Percentiles rank a stretch among this genome's conserved stretches.
phyloP scores from a whole-genome alignment of 2,329 filamentous ascomycete species.

The Hansfordia pulvinata region DNA sequence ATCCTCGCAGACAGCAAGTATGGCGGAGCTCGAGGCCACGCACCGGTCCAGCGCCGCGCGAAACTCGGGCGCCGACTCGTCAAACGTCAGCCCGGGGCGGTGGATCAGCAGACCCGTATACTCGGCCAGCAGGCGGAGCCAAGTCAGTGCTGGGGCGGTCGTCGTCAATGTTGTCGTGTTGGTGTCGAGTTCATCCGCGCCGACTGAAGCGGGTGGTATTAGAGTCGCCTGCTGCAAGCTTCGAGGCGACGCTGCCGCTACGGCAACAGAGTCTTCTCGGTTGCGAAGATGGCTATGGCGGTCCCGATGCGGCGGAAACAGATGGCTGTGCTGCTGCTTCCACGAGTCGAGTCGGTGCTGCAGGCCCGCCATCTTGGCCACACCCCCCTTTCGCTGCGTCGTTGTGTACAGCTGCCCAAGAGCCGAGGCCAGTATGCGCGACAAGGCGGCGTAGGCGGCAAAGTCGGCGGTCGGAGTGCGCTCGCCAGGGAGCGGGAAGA shows the following conservation, averaged over 20 bases:
- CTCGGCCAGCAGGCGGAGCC: constrained; percentile 1
- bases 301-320: not conserved
- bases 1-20: no score
- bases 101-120: constrained; percentile 1
- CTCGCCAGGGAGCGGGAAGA: constrained; percentile 2
- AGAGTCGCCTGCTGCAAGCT: no score
- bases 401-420: constrained; percentile 2
- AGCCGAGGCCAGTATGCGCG: not conserved
- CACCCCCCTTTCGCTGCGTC: constrained; percentile 1
- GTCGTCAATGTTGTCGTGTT: no score
- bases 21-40: no score
- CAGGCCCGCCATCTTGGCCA: constrained; percentile 1
- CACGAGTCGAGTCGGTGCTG: not conserved
- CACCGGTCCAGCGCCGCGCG: no score
- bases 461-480: constrained; percentile 1
- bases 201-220: no score
- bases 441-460: not conserved
- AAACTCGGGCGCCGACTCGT: not conserved
- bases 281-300: no score
- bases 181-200: no score
- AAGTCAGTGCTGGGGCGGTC: not conserved
- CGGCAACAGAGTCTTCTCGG: no score
- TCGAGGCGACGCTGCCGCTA: no score
- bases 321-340: not conserved
- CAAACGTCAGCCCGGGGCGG: constrained; percentile 2